Conservation (phyloP, 1,139 yeast species). For the Yamadazyma triangularis region DNA sequence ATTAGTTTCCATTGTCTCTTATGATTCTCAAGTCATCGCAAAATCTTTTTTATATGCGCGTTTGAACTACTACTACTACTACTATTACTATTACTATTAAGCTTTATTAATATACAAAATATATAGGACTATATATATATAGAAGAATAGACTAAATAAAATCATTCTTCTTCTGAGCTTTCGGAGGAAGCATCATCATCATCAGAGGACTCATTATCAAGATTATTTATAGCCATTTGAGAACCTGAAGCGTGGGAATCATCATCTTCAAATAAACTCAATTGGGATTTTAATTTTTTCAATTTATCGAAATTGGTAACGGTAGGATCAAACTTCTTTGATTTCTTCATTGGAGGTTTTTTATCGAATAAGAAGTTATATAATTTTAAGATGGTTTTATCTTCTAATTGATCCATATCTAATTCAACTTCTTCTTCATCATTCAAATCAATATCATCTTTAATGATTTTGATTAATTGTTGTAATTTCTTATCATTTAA, state of each 20-base stretch:
- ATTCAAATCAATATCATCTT: constrained; percentile 74
- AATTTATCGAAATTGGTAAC: constrained; percentile 69
- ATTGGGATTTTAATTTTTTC: constrained; percentile 77
- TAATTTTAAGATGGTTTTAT: constrained; percentile 73
- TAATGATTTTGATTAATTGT: constrained; percentile 79
- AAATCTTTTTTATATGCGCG: too few species aligned
- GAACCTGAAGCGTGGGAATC: constrained; percentile 16
- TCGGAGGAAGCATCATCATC: constrained; percentile 47
- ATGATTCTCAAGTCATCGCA: too few species aligned
- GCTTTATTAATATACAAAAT: neutral
- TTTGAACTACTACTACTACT: too few species aligned
- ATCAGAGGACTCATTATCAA: constrained; percentile 35
- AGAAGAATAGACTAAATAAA: too few species aligned
- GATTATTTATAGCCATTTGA: constrained; percentile 3
- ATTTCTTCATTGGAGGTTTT: constrained; percentile 43
- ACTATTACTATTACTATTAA: too few species aligned
- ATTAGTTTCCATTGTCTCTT: neutral
- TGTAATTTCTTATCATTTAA: constrained; percentile 78
- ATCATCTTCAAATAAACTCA: constrained; percentile 68
- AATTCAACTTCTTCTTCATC: constrained; percentile 86
- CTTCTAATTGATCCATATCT: constrained; percentile 92
- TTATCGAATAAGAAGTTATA: constrained; percentile 74
- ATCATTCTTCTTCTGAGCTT: constrained; percentile 65
- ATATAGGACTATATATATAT: constrained; percentile 13
- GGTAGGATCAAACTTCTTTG: constrained; percentile 41